A percentile compares a stretch with the other conserved stretches of the same genome.
Conservation (phyloP, 768 basidiomycete species). For the Lentinula guzmanii region DNA sequence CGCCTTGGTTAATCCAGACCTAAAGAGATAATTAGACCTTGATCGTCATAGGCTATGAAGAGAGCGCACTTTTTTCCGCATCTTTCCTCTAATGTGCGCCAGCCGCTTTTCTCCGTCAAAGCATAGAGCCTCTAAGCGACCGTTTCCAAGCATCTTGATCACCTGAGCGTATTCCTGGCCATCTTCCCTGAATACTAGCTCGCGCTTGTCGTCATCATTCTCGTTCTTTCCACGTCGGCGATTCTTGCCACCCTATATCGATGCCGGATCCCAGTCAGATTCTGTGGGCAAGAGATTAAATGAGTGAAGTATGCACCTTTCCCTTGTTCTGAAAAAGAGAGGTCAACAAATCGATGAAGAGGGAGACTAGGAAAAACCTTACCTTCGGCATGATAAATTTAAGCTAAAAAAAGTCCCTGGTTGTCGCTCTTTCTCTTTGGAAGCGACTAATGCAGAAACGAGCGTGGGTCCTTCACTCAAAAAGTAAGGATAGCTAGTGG, state of each 20-base stretch:
- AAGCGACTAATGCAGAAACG: slow-evolving; percentile 3
- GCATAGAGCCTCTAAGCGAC: slow-evolving; percentile 91
- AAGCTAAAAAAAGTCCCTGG: background rate
- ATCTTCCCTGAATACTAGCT: slow-evolving; percentile 97
- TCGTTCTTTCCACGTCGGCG: slow-evolving; percentile 99
- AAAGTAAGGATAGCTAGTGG: background rate
- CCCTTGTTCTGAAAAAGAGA: slow-evolving; percentile 55
- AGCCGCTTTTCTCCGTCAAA: slow-evolving; percentile 98
- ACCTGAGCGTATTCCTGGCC: slow-evolving; percentile 99
- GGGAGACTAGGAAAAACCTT: background rate
- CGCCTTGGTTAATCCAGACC: slow-evolving; percentile 99
- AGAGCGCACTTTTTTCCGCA: slow-evolving; percentile 90
- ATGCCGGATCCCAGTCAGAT: background rate
- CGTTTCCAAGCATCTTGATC: slow-evolving; percentile 97
- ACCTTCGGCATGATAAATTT: slow-evolving; percentile 1
- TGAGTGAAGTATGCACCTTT: slow-evolving; percentile 42
- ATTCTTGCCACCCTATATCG: slow-evolving; percentile 91
- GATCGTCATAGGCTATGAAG: background rate
- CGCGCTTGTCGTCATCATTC: slow-evolving; percentile 98
- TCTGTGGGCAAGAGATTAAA: background rate
- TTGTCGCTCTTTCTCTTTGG: background rate
- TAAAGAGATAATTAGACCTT: background rate
- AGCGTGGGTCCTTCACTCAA: background rate
- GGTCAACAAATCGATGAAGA: background rate
- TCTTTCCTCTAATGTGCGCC: slow-evolving; percentile 97